Conservation (phyloP, 2,329 filamentous ascomycete species). For the Pyrenophora seminiperda region DNA sequence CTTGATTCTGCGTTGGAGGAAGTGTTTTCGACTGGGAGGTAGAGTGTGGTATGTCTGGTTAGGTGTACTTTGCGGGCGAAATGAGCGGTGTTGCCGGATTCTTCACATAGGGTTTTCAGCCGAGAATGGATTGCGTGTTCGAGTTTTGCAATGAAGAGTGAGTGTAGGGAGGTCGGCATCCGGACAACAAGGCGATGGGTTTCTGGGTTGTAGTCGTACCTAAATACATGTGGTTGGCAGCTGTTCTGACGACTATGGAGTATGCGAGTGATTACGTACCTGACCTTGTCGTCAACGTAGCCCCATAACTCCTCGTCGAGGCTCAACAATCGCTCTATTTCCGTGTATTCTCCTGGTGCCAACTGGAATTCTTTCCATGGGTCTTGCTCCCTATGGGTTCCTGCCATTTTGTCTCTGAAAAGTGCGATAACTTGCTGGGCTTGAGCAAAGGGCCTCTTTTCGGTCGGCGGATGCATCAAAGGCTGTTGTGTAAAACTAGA, state of each 20-base stretch:
- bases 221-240: constrained; percentile 12
- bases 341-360: constrained; percentile 20
- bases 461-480: constrained; percentile 25
- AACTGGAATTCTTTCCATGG: constrained; percentile 24
- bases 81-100: constrained; percentile 17
- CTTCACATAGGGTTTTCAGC: constrained; percentile 25
- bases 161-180: constrained; percentile 30
- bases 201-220: constrained; percentile 27
- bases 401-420: constrained; percentile 24
- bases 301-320: constrained; percentile 19
- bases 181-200: constrained; percentile 20
- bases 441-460: constrained; percentile 24
- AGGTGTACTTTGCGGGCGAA: constrained; percentile 29
- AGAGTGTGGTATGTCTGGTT: constrained; percentile 24
- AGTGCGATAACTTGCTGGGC: constrained; percentile 24
- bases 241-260: constrained; percentile 1
- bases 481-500: constrained; percentile 20
- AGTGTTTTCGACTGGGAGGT: constrained; percentile 6
- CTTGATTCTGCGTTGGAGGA: constrained; percentile 19
- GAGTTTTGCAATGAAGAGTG: constrained; percentile 20
- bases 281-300: constrained; percentile 24
- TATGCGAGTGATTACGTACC: constrained; percentile 16
- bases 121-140: constrained; percentile 26
- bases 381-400: constrained; percentile 14
- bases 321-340: constrained; percentile 17